These are phyloP conservation scores for Stylonectria norvegica DNA, from an alignment of 2,329 filamentous ascomycete species.

Conservation along the genomic window DNA sequence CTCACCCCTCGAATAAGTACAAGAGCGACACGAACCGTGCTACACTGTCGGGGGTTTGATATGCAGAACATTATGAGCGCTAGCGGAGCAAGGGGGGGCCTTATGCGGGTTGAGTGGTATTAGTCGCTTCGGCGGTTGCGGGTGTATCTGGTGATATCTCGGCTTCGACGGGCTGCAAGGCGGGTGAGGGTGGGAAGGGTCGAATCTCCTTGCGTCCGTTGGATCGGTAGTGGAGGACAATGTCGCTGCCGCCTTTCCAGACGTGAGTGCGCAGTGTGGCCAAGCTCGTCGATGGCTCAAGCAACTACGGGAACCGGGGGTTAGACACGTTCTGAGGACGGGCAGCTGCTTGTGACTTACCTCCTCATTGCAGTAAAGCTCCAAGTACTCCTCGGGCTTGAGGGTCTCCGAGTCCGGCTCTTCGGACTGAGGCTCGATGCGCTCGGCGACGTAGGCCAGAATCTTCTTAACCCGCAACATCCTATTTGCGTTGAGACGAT, in stretches of 20 bases:
- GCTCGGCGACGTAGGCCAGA: slow-evolving; percentile 83
- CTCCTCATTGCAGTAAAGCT: slow-evolving; percentile 91
- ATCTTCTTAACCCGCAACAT: slow-evolving; percentile 98
- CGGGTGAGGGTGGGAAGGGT: slow-evolving; percentile 26
- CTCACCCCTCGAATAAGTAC: no score
- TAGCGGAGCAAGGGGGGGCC: no score
- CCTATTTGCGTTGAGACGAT: slow-evolving; percentile 89
- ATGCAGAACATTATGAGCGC: no score
- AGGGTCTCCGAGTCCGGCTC: slow-evolving; percentile 58
- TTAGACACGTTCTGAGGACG: slow-evolving; percentile 7
- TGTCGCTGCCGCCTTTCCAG: slow-evolving; percentile 93
- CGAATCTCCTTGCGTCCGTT: slow-evolving; percentile 75
- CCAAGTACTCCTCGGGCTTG: slow-evolving; percentile 87
- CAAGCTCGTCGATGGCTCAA: slow-evolving; percentile 85
- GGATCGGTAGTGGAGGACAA: slow-evolving; percentile 83
- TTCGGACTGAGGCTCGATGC: slow-evolving; percentile 71
- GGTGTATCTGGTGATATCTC: slow-evolving; percentile 18
- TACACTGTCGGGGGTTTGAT: no score
- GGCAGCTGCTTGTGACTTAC: slow-evolving; percentile 47
- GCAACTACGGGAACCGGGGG: slow-evolving; percentile 44
- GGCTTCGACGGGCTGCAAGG: slow-evolving; percentile 18
- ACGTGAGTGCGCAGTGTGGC: slow-evolving; percentile 87
- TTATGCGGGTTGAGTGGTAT: slow-evolving; percentile 10
- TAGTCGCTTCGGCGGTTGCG: slow-evolving; percentile 14
- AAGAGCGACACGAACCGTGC: no score